phyloP scores from a whole-genome alignment of 495 filamentous ascomycete species.

The Xylaria flabelliformis region DNA sequence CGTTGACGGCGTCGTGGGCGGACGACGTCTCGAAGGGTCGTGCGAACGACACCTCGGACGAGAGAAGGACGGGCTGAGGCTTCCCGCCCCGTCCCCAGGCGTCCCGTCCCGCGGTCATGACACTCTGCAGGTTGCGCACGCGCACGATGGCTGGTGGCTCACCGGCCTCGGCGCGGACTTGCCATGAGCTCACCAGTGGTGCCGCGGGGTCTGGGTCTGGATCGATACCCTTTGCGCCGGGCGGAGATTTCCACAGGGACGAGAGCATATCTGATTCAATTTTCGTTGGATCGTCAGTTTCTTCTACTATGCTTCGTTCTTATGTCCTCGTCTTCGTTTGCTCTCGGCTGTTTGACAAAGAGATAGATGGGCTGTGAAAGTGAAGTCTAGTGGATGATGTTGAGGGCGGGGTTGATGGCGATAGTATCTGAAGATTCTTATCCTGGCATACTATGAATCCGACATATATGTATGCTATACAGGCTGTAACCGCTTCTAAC shows the following conservation, averaged over 20 bases:
- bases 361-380: not conserved
- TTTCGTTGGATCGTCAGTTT: not conserved
- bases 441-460: not conserved
- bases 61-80: constrained; percentile 61
- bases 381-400: not conserved
- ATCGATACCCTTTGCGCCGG: constrained; percentile 23
- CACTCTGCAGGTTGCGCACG: constrained; percentile 59
- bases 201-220: constrained; percentile 32
- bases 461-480: not conserved
- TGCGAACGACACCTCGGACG: constrained; percentile 55
- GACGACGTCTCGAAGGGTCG: constrained; percentile 56
- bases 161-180: constrained; percentile 42
- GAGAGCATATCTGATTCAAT: constrained; percentile 28
- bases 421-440: not conserved
- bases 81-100: constrained; percentile 61
- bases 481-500: not conserved
- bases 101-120: constrained; percentile 53
- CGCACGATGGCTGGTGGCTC: constrained; percentile 49
- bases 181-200: constrained; percentile 43
- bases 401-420: constrained; percentile 11
- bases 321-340: not conserved
- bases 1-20: constrained; percentile 52
- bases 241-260: constrained; percentile 30
- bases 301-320: not conserved
- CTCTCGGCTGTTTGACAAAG: not conserved